Conservation (phyloP, 306 rosid species). For the Luffa aegyptiaca region DNA sequence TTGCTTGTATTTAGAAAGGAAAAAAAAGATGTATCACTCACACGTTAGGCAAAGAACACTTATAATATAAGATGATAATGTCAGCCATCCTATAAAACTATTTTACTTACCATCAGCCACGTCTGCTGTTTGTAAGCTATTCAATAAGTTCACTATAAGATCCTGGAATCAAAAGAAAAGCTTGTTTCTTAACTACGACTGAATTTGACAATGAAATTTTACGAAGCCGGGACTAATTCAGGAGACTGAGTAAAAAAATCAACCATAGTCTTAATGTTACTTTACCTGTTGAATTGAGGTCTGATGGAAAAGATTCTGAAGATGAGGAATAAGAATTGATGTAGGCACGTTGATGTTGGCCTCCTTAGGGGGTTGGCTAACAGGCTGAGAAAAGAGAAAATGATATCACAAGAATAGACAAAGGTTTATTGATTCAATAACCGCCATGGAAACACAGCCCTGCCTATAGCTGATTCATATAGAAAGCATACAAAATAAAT, state of each 20-base stretch:
- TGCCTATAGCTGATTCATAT: neutral
- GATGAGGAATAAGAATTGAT: constrained; percentile 66
- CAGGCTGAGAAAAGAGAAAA: constrained; percentile 37
- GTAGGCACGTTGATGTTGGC: constrained; percentile 47
- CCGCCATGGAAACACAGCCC: neutral
- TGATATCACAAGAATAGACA: neutral
- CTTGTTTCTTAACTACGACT: constrained; percentile 10
- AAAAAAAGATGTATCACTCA: constrained; percentile 7
- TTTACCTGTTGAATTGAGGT: constrained; percentile 88
- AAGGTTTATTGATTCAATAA: neutral
- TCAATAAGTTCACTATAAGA: constrained; percentile 63
- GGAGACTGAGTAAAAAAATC: constrained; percentile 7
- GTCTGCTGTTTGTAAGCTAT: constrained; percentile 65
- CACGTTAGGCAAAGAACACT: neutral
- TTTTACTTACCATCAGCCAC: constrained; percentile 64
- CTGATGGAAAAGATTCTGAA: constrained; percentile 90
- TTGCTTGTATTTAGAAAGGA: constrained; percentile 42
- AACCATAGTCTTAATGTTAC: constrained; percentile 5
- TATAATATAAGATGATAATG: neutral
- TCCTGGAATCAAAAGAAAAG: constrained; percentile 48
- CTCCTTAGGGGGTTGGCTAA: constrained; percentile 47
- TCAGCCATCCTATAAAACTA: neutral
- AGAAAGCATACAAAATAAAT: neutral
- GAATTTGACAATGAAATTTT: constrained; percentile 1
- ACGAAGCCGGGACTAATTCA: constrained; percentile 9